phyloP scores from a whole-genome alignment of 495 filamentous ascomycete species.

The Cladorrhinum samala region DNA sequence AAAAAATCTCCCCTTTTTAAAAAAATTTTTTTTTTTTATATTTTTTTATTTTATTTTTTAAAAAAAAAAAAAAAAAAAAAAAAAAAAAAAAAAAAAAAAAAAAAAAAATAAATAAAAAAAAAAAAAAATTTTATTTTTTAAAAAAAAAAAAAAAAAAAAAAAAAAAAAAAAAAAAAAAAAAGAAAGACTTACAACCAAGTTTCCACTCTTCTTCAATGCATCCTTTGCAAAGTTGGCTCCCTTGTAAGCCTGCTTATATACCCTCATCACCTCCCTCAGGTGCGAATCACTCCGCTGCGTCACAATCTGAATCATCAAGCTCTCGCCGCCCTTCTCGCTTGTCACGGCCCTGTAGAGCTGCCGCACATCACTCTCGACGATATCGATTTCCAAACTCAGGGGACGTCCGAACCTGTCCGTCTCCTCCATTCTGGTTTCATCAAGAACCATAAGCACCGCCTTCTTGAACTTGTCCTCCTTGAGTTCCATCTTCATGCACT shows the following conservation, averaged over 20 bases:
- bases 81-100: too few relatives aligned
- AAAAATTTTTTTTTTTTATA: too few relatives aligned
- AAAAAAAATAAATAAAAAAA: too few relatives aligned
- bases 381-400: slow-evolving; percentile 37
- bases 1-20: too few relatives aligned
- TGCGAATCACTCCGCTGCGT: slow-evolving; percentile 73
- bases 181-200: slow-evolving; percentile 70
- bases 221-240: slow-evolving; percentile 76
- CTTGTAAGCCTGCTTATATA: slow-evolving; percentile 61
- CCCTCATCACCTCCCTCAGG: slow-evolving; percentile 67
- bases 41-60: too few relatives aligned
- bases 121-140: background rate
- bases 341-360: slow-evolving; percentile 64
- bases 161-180: background rate
- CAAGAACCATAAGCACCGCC: slow-evolving; percentile 78
- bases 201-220: slow-evolving; percentile 80
- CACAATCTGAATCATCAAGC: slow-evolving; percentile 81
- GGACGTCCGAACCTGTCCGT: slow-evolving; percentile 42
- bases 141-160: slow-evolving; percentile 2
- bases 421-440: slow-evolving; percentile 78
- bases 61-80: too few relatives aligned
- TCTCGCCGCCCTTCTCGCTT: slow-evolving; percentile 77
- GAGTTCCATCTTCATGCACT: slow-evolving; percentile 85
- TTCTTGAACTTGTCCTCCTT: slow-evolving; percentile 92
- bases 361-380: slow-evolving; percentile 65